Base-by-base conservation (phyloP, 352 stramenopile species). In the Phytophthora hybrid region DNA sequence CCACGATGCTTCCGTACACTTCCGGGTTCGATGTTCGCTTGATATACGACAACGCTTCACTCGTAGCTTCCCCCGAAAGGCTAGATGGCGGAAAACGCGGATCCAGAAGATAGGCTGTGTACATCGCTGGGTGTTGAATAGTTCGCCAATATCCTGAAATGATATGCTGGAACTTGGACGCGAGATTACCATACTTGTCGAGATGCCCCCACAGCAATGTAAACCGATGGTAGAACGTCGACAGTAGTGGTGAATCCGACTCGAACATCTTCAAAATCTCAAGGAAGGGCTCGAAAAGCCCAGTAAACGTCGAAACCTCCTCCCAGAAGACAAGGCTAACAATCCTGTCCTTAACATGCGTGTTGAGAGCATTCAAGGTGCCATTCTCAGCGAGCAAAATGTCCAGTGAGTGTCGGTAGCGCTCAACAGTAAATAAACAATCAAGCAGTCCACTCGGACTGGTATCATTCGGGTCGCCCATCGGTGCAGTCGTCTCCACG, bases 171-270 rank as follows among this genome's bases (percentile, higher is more conserved):
- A 86, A 76, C 46, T 85, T 80, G n/a, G 82, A 71, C 21, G 81
- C 70, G 14, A 85, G 62, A 37, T 68, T 75, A n/a, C 77, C 78
- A 55, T 78, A 89, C 66, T 89, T 91, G 39, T 94, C 78, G 3
- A 94, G 49, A 58, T 94, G 85, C 10, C 63, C 62, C 83, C 87
- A 92, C 29, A 94, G 59, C 51, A 85, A 63, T 29, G 85, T 90
- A 72, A 93, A 94, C 26, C 81, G 80, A 63, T 93, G 83, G 73
- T 92, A 94, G 55, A 92, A 94, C 9, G 81, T 94, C 46, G 82
- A 91, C 16, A 93, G 56, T 51, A 91, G 74, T 32, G 83, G 77
- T 58, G 82, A 89, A 66, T 92, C 80, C 10, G 81, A 76, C 63
- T 92, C 84, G 32, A 92, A 86, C 39, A 77, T 86, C 62, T 87